Evolutionary conservation across 768 basidiomycete species (phyloP).

Genomic region (Naganishia kalamii): DNA sequence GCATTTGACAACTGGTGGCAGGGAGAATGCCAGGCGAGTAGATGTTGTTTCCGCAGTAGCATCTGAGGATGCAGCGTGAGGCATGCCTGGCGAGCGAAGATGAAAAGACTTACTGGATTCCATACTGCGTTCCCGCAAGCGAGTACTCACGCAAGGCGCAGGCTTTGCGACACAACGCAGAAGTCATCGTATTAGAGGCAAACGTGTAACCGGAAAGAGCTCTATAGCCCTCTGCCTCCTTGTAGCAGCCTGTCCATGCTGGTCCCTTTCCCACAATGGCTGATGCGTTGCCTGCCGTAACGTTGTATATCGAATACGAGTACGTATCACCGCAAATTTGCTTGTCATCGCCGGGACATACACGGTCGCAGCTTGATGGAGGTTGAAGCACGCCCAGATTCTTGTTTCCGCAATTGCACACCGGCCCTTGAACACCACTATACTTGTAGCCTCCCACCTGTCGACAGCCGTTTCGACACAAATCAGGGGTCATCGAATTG

Average conservation of each 20-base stretch:
- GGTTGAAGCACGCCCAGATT: background rate
- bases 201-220: background rate
- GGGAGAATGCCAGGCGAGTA: background rate
- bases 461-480: slow-evolving; percentile 21
- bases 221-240: background rate
- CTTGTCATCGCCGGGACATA: slow-evolving; percentile 25
- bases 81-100: background rate
- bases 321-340: slow-evolving; percentile 31
- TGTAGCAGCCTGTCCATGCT: background rate
- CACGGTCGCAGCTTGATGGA: background rate
- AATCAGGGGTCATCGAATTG: background rate
- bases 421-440: background rate
- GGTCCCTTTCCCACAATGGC: background rate
- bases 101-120: background rate
- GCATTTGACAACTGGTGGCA: background rate
- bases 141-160: background rate
- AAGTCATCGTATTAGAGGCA: background rate
- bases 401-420: background rate
- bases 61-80: background rate
- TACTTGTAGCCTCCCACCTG: background rate
- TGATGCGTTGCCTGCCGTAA: background rate
- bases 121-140: background rate
- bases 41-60: background rate
- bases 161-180: background rate
- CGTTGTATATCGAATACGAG: background rate